These are phyloP conservation scores for Leonotis leonurus DNA, from an alignment of 257 asterid species.

Conservation along the genomic window DNA sequence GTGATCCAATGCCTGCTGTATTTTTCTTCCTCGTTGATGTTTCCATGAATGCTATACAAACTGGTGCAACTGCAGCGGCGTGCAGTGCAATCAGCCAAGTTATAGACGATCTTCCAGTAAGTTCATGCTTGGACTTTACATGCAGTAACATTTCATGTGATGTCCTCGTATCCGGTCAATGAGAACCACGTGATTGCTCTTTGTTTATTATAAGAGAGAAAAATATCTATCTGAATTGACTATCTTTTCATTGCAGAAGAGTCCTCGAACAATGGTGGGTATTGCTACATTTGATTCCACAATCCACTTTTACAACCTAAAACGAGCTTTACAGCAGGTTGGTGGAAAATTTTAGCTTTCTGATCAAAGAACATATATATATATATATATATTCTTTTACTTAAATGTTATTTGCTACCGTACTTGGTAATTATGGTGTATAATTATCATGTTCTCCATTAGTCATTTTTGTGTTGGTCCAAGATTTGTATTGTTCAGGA, in stretches of 20 bases:
- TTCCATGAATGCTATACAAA: conserved; percentile 89
- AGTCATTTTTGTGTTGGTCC: conserved; percentile 1
- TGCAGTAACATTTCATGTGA: conserved; percentile 1
- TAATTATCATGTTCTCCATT: background rate
- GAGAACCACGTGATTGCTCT: conserved; percentile 3
- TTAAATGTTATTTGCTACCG: background rate
- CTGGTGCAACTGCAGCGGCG: conserved; percentile 99
- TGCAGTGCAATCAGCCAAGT: conserved; percentile 98
- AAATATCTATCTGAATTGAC: conserved; percentile 9
- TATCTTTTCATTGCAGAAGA: conserved; percentile 60
- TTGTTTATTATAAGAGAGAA: conserved; percentile 16
- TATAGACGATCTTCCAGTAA: conserved; percentile 93
- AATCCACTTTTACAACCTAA: conserved; percentile 92
- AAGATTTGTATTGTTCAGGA: background rate
- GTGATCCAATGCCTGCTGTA: conserved; percentile 99
- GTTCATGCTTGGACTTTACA: conserved; percentile 27
- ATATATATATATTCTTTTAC: too few relatives aligned
- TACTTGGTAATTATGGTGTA: background rate
- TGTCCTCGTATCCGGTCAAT: conserved; percentile 5
- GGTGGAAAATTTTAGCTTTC: conserved; percentile 8
- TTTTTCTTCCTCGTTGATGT: conserved; percentile 92
- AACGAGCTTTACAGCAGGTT: conserved; percentile 85
- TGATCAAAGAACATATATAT: background rate
- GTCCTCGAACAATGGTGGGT: conserved; percentile 90
- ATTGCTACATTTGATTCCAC: conserved; percentile 94